Conservation (phyloP, 148 eudicot species). For the Diospyros lotus region DNA sequence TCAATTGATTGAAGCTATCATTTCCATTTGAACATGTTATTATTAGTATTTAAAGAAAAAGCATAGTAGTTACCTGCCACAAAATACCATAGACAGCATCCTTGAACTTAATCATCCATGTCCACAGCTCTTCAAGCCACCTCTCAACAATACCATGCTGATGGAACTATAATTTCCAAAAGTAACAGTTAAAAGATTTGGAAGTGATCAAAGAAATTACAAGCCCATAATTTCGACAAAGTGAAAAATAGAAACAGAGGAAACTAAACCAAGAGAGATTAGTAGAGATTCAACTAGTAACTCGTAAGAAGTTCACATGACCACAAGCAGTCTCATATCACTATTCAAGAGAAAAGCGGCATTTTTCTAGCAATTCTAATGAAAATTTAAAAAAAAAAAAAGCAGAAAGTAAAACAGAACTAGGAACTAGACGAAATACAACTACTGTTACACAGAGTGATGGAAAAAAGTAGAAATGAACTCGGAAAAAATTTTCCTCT, state of each 20-base stretch:
- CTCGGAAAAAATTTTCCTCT: no score
- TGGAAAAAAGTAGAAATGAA: no score
- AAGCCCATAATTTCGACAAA: not conserved
- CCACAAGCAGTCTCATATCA: conserved; percentile 2
- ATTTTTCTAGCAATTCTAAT: not conserved
- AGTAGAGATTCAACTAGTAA: not conserved
- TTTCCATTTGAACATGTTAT: no score
- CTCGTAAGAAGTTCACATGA: not conserved
- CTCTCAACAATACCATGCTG: conserved; percentile 74
- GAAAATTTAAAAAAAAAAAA: no score
- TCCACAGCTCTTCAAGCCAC: conserved; percentile 88
- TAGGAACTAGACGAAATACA: no score
- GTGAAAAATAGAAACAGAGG: not conserved
- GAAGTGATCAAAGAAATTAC: not conserved
- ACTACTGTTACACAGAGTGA: no score
- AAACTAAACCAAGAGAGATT: not conserved
- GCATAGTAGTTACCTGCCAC: conserved; percentile 55
- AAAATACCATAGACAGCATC: conserved; percentile 58
- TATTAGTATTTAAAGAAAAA: not conserved
- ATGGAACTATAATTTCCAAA: conserved; percentile 53
- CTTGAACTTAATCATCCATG: conserved; percentile 62
- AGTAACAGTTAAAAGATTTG: conserved; percentile 12
- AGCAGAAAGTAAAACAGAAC: no score
- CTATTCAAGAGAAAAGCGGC: not conserved
- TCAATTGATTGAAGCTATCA: no score